phyloP scores from a whole-genome alignment of 768 basidiomycete species.

The Naganishia friedmannii region DNA sequence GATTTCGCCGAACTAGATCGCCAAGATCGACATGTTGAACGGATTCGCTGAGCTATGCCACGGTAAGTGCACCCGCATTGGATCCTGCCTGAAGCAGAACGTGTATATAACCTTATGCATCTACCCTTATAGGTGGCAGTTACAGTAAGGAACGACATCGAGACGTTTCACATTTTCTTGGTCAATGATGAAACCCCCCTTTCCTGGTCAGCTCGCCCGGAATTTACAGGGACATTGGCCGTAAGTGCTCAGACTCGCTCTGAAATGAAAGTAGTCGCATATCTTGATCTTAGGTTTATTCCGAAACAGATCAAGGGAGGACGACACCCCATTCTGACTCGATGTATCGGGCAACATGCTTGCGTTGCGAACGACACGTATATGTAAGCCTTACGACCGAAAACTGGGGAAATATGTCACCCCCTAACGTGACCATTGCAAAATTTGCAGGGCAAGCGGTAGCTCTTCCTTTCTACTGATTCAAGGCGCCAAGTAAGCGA shows the following conservation, averaged over 20 bases:
- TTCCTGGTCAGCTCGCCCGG: constrained; percentile 68
- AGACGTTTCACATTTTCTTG: not conserved
- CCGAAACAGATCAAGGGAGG: constrained; percentile 67
- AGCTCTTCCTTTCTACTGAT: constrained; percentile 72
- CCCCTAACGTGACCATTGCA: not conserved
- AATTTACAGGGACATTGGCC: constrained; percentile 52
- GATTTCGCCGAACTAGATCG: constrained; percentile 58
- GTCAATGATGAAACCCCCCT: not conserved
- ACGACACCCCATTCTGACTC: constrained; percentile 82
- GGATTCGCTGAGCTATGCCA: constrained; percentile 71
- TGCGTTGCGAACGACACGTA: constrained; percentile 88
- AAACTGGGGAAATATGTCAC: not conserved
- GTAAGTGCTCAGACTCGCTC: constrained; percentile 31
- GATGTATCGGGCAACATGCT: constrained; percentile 63
- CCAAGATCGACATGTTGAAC: constrained; percentile 83
- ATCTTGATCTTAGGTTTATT: not conserved
- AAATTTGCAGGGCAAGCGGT: constrained; percentile 13
- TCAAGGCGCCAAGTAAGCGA: constrained; percentile 64
- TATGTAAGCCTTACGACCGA: constrained; percentile 56
- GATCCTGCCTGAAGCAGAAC: not conserved
- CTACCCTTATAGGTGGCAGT: not conserved
- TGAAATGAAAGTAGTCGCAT: not conserved
- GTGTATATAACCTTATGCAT: not conserved
- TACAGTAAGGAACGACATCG: constrained; percentile 1
- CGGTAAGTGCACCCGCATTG: constrained; percentile 23